These are phyloP conservation scores for Arctostaphylos glauca DNA, from an alignment of 148 eudicot genomes.

Conservation along the genomic window DNA sequence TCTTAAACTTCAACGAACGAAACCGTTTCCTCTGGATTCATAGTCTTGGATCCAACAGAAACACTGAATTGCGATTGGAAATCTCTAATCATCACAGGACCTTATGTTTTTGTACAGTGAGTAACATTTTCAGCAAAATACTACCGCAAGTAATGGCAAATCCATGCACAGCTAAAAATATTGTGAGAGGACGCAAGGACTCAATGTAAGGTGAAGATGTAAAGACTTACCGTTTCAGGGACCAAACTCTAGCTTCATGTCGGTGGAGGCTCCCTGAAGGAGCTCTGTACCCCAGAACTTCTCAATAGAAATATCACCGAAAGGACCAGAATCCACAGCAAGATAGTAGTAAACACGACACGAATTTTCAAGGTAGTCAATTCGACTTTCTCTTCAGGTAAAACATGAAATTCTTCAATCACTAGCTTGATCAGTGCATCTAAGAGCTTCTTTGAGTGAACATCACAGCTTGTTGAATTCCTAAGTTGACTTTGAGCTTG, in stretches of 20 bases:
- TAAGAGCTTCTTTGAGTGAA: slow-evolving; percentile 43
- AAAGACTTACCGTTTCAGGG: no score
- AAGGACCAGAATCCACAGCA: slow-evolving; percentile 34
- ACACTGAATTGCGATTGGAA: no score
- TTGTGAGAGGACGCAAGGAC: no score
- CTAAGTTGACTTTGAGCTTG: slow-evolving; percentile 38
- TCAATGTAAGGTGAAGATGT: no score
- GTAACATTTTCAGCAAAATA: no score
- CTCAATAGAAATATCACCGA: slow-evolving; percentile 18
- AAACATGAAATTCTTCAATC: slow-evolving; percentile 36
- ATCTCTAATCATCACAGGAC: no score
- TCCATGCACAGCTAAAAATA: no score
- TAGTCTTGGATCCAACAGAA: no score
- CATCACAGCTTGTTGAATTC: slow-evolving; percentile 33
- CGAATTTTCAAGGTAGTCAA: slow-evolving; percentile 23
- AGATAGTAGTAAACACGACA: slow-evolving; percentile 24
- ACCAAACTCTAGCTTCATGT: no score
- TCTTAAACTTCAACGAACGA: neutral
- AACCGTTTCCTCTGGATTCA: no score
- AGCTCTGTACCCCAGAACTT: slow-evolving; percentile 19
- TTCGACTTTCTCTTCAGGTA: slow-evolving; percentile 42
- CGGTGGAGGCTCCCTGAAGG: neutral
- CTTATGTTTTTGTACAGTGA: no score
- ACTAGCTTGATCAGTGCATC: slow-evolving; percentile 38
- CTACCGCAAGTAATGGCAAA: no score